A percentile compares a stretch with the other conserved stretches of the same genome.
Conservation (phyloP, 306 rosid species). For the Gastrolobium villosum region DNA sequence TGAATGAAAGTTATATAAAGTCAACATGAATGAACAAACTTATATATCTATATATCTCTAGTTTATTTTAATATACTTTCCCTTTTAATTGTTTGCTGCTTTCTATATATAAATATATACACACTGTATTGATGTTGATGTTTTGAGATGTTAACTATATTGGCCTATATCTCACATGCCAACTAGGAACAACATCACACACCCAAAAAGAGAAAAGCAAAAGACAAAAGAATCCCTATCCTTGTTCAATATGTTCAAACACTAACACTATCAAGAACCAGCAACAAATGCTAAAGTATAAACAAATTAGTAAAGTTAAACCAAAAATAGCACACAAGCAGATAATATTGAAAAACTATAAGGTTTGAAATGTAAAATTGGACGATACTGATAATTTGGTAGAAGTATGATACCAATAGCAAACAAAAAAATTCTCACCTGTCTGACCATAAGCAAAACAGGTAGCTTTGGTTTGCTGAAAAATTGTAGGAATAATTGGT, state of each 20-base stretch:
- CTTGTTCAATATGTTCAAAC: not conserved
- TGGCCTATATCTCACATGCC: conserved; percentile 17
- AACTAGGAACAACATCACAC: conserved; percentile 29
- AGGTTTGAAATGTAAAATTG: conserved; percentile 17
- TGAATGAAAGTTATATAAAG: not conserved
- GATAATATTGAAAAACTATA: conserved; percentile 17
- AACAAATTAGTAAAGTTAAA: conserved; percentile 21
- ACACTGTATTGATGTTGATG: too few species aligned
- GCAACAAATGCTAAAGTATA: conserved; percentile 17
- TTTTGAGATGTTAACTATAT: conserved; percentile 33
- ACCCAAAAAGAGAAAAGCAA: not conserved
- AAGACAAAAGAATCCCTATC: not conserved
- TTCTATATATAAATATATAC: too few species aligned
- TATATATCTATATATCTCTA: not conserved
- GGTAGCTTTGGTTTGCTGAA: conserved; percentile 96
- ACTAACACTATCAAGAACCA: conserved; percentile 11
- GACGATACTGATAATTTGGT: conserved; percentile 11
- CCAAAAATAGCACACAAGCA: not conserved
- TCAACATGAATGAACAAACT: conserved; percentile 17
- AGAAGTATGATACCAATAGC: conserved; percentile 2
- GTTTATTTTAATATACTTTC: too few species aligned
- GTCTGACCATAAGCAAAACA: conserved; percentile 99
- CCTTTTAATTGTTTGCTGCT: too few species aligned
- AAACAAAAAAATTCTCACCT: conserved; percentile 61
- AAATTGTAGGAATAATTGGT: conserved; percentile 97